Evolutionary conservation across 116 monocot species (phyloP).

Genomic region (Cymodocea nodosa): DNA sequence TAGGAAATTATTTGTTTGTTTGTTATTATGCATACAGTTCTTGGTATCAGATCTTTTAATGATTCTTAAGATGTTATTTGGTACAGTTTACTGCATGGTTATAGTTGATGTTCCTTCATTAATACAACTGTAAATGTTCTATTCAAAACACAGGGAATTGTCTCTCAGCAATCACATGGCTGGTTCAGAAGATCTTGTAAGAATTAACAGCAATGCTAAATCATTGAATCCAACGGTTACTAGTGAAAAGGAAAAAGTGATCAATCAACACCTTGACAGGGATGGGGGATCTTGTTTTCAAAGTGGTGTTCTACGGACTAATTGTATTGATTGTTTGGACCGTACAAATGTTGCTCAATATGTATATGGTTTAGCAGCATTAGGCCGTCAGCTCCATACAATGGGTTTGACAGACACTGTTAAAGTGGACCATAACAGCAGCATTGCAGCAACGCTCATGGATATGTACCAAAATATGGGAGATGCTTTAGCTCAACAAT

Average conservation of each 20-base stretch:
- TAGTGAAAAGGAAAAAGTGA: slow-evolving; percentile 22
- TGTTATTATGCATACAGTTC: too few relatives aligned
- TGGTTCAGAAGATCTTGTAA: slow-evolving; percentile 58
- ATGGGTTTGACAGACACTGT: slow-evolving; percentile 70
- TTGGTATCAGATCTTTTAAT: too few relatives aligned
- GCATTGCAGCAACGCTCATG: slow-evolving; percentile 86
- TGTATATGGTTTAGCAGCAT: slow-evolving; percentile 94
- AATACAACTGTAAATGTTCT: neutral
- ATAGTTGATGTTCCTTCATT: too few relatives aligned
- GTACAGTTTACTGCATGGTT: too few relatives aligned
- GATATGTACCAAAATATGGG: slow-evolving; percentile 98
- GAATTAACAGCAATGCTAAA: slow-evolving; percentile 33
- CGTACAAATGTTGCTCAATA: slow-evolving; percentile 99
- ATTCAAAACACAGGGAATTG: slow-evolving; percentile 36
- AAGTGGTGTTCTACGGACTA: slow-evolving; percentile 92
- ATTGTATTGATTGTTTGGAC: slow-evolving; percentile 98
- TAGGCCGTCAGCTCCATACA: slow-evolving; percentile 93
- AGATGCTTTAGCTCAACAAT: slow-evolving; percentile 96
- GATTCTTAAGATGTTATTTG: too few relatives aligned
- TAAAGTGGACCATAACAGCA: slow-evolving; percentile 82
- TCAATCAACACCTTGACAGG: slow-evolving; percentile 4
- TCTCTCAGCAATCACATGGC: slow-evolving; percentile 41
- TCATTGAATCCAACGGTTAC: slow-evolving; percentile 8
- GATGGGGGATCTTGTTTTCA: slow-evolving; percentile 42
- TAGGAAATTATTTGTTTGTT: too few relatives aligned